phyloP scores from a whole-genome alignment of 2,329 filamentous ascomycete species.

The Xylaria sp. region DNA sequence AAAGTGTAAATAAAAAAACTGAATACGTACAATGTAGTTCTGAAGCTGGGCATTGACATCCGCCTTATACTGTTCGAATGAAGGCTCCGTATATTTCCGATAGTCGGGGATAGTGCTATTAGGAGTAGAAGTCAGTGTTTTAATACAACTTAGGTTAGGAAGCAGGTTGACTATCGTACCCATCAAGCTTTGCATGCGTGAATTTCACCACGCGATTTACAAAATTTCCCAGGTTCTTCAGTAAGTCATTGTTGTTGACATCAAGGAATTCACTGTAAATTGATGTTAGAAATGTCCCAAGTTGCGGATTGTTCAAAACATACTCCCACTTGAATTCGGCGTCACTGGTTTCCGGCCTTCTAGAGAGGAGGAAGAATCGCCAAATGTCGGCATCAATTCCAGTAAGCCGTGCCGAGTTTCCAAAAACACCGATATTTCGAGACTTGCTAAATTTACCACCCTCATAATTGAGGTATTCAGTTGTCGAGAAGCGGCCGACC shows the following conservation, averaged over 20 bases:
- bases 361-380: slow-evolving; percentile 89
- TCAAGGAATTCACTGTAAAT: slow-evolving; percentile 72
- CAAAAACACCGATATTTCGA: slow-evolving; percentile 74
- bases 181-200: slow-evolving; percentile 72
- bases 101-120: slow-evolving; percentile 65
- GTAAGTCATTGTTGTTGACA: slow-evolving; percentile 88
- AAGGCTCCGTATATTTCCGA: slow-evolving; percentile 52
- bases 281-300: slow-evolving; percentile 44
- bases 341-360: slow-evolving; percentile 86
- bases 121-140: slow-evolving; percentile 36
- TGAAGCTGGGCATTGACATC: slow-evolving; percentile 75
- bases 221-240: slow-evolving; percentile 76
- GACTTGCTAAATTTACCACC: slow-evolving; percentile 91
- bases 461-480: slow-evolving; percentile 70
- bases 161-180: neutral
- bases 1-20: neutral
- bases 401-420: slow-evolving; percentile 87
- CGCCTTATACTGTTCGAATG: slow-evolving; percentile 56
- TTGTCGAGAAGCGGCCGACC: slow-evolving; percentile 87
- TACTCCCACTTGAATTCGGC: slow-evolving; percentile 87
- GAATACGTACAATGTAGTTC: slow-evolving; percentile 61
- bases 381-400: slow-evolving; percentile 89
- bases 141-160: neutral
- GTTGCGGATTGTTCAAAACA: slow-evolving; percentile 29
- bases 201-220: slow-evolving; percentile 65